Percentiles rank a stretch among this genome's conserved stretches.
These are phyloP conservation scores for Apium graveolens DNA, from an alignment of 129 eudicot genomes.

Conservation along the genomic window DNA sequence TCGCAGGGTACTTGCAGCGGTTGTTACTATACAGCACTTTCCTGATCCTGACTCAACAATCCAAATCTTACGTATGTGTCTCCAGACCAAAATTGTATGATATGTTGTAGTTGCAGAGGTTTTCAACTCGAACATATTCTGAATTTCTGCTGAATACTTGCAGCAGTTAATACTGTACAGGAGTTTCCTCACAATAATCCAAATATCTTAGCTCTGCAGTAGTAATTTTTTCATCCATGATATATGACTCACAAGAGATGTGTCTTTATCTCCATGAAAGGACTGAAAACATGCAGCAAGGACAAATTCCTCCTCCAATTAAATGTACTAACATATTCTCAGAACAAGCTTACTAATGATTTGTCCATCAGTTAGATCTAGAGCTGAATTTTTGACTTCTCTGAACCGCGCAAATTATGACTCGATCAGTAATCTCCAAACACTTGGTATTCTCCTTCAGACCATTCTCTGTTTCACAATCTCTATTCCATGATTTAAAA, in stretches of 20 bases:
- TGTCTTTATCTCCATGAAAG: not conserved
- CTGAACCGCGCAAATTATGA: too few relatives aligned
- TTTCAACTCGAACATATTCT: not conserved
- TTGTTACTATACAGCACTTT: not conserved
- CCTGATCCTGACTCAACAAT: not conserved
- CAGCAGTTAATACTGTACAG: not conserved
- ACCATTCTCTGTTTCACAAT: too few relatives aligned
- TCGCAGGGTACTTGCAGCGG: not conserved
- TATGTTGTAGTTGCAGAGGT: not conserved
- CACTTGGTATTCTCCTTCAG: too few relatives aligned
- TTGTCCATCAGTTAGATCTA: too few relatives aligned
- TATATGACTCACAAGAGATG: not conserved
- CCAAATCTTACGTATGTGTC: not conserved
- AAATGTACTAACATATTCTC: too few relatives aligned
- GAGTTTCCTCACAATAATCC: not conserved
- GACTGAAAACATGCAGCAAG: not conserved
- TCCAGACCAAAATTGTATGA: not conserved
- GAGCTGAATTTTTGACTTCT: too few relatives aligned
- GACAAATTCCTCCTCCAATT: not conserved
- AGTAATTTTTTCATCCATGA: not conserved
- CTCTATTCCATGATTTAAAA: too few relatives aligned
- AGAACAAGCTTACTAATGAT: too few relatives aligned
- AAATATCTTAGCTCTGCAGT: not conserved
- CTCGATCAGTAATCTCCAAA: too few relatives aligned
- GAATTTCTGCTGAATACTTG: not conserved